A percentile compares a stretch with the other conserved stretches of the same genome.
phyloP scores from a whole-genome alignment of 2,329 filamentous ascomycete species.

The Boeremia lycopersici region DNA sequence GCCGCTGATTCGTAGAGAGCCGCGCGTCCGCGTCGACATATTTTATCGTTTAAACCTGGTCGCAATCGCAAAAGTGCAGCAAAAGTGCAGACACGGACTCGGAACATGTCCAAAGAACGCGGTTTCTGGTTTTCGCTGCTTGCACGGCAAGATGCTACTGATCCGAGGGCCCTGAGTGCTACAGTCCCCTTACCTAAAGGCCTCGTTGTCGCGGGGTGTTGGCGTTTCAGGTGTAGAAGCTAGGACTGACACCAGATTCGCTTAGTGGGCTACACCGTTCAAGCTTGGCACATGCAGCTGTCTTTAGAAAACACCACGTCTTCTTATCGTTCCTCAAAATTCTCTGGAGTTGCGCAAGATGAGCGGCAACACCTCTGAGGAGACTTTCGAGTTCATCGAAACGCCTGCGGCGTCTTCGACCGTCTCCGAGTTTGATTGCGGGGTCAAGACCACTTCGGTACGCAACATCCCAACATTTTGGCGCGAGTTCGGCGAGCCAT shows the following conservation, averaged over 20 bases:
- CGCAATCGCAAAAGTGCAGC: neutral
- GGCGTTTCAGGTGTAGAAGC: constrained; percentile 27
- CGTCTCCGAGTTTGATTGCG: constrained; percentile 60
- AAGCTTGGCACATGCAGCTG: constrained; percentile 29
- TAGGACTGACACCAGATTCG: constrained; percentile 20
- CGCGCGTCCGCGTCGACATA: constrained; percentile 14
- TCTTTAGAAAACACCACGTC: constrained; percentile 34
- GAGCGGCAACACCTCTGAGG: constrained; percentile 52
- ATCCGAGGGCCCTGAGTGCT: neutral
- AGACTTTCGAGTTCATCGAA: constrained; percentile 70
- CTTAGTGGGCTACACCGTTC: constrained; percentile 39
- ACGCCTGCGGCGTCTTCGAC: constrained; percentile 64
- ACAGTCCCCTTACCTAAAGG: neutral
- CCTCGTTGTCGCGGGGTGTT: constrained; percentile 13
- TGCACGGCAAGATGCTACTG: neutral
- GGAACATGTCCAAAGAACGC: neutral
- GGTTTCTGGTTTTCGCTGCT: neutral
- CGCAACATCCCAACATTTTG: constrained; percentile 33
- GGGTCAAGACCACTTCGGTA: constrained; percentile 67
- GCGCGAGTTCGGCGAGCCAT: constrained; percentile 38
- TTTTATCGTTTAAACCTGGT: neutral
- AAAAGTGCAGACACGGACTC: neutral
- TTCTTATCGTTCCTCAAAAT: constrained; percentile 37
- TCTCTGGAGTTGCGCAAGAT: constrained; percentile 41
- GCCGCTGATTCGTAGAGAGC: constrained; percentile 21